These are phyloP conservation scores for Saccharum spontaneum DNA, from an alignment of 176 grass and related monocot genomes.

Conservation along the genomic window DNA sequence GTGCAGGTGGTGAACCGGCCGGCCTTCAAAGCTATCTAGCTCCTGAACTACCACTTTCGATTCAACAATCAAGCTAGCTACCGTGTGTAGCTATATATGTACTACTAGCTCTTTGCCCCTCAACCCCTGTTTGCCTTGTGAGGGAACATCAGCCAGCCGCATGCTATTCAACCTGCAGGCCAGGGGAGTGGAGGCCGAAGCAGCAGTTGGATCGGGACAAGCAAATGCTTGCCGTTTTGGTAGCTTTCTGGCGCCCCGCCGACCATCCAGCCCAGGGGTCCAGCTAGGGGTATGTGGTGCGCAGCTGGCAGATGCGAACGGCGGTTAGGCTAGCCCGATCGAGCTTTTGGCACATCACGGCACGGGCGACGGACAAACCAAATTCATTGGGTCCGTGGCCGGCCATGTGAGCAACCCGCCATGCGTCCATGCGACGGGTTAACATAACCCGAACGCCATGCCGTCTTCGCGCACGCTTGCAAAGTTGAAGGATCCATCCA, in stretches of 20 bases:
- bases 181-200: too few relatives aligned
- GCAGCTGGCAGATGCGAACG: not conserved
- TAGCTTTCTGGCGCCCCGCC: conserved; percentile 25
- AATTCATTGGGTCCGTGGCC: not conserved
- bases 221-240: not conserved
- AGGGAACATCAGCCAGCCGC: too few relatives aligned
- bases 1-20: too few relatives aligned
- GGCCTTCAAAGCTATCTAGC: too few relatives aligned
- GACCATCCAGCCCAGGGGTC: too few relatives aligned
- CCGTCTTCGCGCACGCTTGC: not conserved
- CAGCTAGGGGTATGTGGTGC: too few relatives aligned
- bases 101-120: too few relatives aligned
- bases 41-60: too few relatives aligned
- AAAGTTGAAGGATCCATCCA: not conserved
- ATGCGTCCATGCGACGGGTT: not conserved
- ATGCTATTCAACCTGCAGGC: too few relatives aligned
- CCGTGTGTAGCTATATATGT: too few relatives aligned
- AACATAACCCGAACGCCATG: not conserved
- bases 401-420: not conserved
- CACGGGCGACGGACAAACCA: not conserved
- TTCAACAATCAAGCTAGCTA: too few relatives aligned
- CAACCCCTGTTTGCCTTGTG: too few relatives aligned
- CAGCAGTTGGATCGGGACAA: conserved; percentile 23
- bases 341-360: not conserved
- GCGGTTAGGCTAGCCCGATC: not conserved